phyloP scores from a whole-genome alignment of 768 basidiomycete genomes.

The Trametes cinnabarina region DNA sequence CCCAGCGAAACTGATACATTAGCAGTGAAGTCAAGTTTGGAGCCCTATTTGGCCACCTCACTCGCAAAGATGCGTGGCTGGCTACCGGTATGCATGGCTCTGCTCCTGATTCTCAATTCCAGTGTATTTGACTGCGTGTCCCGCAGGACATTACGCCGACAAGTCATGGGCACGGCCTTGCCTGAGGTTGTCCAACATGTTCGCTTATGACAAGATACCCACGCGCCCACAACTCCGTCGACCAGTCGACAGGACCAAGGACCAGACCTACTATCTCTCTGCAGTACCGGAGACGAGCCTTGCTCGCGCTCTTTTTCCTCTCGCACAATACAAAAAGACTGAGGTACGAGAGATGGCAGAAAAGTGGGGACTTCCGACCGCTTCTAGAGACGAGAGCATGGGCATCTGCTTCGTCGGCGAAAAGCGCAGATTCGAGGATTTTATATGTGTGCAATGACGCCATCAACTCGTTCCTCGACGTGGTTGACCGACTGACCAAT shows the following conservation, averaged over 20 bases:
- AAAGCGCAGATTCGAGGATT: conserved; percentile 65
- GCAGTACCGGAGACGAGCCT: conserved; percentile 69
- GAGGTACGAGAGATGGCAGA: conserved; percentile 73
- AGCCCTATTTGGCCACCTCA: conserved; percentile 68
- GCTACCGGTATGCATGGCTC: conserved; percentile 84
- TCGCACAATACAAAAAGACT: conserved; percentile 63
- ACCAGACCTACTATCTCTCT: conserved; percentile 91
- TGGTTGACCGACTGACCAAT: neutral
- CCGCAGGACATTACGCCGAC: conserved; percentile 81
- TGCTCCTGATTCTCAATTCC: too few species aligned
- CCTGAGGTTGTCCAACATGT: neutral
- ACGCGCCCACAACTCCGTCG: conserved; percentile 39
- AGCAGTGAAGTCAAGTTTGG: conserved; percentile 89
- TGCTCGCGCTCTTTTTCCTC: conserved; percentile 72
- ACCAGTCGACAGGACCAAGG: conserved; percentile 62
- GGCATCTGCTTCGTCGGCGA: conserved; percentile 94
- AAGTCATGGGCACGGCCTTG: conserved; percentile 46
- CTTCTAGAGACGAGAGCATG: conserved; percentile 81
- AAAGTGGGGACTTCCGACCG: conserved; percentile 63
- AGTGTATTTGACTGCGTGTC: neutral
- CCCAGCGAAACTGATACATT: neutral
- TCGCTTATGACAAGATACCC: conserved; percentile 6
- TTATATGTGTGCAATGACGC: conserved; percentile 55
- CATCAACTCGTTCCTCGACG: too few species aligned
- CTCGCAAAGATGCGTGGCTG: conserved; percentile 53